Evolutionary conservation across 371 early-diverging fungal genomes (phyloP), one percentile per base, ranked within the genome.

Genomic region (Mucor indicus): DNA sequence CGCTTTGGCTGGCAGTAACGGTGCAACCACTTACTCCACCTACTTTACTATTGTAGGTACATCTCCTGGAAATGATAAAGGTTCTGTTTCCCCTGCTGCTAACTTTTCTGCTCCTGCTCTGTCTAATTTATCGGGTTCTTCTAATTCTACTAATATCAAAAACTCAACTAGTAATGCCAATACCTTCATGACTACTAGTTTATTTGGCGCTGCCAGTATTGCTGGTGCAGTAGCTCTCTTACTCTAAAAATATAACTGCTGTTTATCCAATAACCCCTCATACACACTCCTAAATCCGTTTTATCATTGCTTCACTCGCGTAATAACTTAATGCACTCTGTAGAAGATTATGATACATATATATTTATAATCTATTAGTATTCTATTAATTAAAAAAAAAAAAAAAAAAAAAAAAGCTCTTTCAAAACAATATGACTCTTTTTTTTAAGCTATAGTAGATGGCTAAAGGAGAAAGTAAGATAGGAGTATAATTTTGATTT

Each of bases 21-120:
- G 65, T 38, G 37, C 20, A n/a, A 22, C 45, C 20, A 54, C 62
- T 21, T 71, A 71, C 52, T 67, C 68, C 44, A 46, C 67, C 21
- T 64, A 67, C 46, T 71, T 71, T 42, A 67, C 64, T 33, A 71
- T 71, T 43, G 38, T 67, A 16, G 64, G 59, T 36, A 51, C 54
- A 30, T 29, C 51, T n/a, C 53, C 60, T 24, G 54, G 55, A 8
- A 8, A 29, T 29, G 30, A 16, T 29, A 22, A 4, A 9, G 33
- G 20, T 10, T 5, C 32, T 39, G 6, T 40, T 39, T 21, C 39
- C 21, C n/a, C 32, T 31, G 38, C 32, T 39, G 32, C 17, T 22
- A 22, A 21, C n/a, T 38, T 44, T 37, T 12, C 37, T 37, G 51
- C 46, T 20, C 11, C 56, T 49, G 29, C 39, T n/a, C 27, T 44